Conservation (phyloP, 2,329 filamentous ascomycete genomes). For the Aulographum hederae region DNA sequence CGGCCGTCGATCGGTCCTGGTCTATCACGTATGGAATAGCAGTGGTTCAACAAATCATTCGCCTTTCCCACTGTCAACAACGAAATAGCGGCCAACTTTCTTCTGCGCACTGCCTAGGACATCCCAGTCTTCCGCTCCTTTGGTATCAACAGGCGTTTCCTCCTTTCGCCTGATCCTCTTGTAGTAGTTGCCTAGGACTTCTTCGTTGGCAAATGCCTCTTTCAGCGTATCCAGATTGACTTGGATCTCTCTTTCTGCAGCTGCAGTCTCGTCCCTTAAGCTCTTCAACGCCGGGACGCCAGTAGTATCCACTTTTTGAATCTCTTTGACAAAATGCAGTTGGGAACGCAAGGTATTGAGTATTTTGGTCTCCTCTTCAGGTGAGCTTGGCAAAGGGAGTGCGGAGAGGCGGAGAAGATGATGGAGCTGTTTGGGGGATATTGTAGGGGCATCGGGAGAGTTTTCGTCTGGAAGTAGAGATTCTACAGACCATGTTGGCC, state of each 20-base stretch:
- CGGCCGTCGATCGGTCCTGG: too few relatives aligned
- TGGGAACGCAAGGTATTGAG: constrained; percentile 61
- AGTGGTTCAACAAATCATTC: too few relatives aligned
- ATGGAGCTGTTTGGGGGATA: constrained; percentile 51
- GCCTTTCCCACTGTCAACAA: constrained; percentile 46
- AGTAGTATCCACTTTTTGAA: constrained; percentile 61
- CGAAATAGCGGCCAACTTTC: constrained; percentile 55
- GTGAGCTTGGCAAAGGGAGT: constrained; percentile 50
- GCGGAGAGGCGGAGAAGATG: constrained; percentile 83
- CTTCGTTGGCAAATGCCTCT: constrained; percentile 40
- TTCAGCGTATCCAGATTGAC: constrained; percentile 28
- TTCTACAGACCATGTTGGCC: constrained; percentile 70
- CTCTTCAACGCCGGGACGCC: constrained; percentile 56
- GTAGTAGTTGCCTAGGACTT: constrained; percentile 34
- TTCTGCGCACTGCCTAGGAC: constrained; percentile 46
- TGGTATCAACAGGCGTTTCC: constrained; percentile 10
- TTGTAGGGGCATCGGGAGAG: constrained; percentile 15
- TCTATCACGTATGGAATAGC: too few relatives aligned
- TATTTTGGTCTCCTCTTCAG: constrained; percentile 50
- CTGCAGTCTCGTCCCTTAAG: constrained; percentile 60
- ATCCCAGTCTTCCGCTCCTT: constrained; percentile 48
- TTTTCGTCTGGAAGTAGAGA: constrained; percentile 42
- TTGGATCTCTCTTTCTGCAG: constrained; percentile 28
- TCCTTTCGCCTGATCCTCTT: constrained; percentile 31
- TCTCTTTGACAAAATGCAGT: constrained; percentile 74